A percentile compares a stretch with the other conserved stretches of the same genome.
Conservation (phyloP, 345 rosid genomes). For the Sapria himalayana region DNA sequence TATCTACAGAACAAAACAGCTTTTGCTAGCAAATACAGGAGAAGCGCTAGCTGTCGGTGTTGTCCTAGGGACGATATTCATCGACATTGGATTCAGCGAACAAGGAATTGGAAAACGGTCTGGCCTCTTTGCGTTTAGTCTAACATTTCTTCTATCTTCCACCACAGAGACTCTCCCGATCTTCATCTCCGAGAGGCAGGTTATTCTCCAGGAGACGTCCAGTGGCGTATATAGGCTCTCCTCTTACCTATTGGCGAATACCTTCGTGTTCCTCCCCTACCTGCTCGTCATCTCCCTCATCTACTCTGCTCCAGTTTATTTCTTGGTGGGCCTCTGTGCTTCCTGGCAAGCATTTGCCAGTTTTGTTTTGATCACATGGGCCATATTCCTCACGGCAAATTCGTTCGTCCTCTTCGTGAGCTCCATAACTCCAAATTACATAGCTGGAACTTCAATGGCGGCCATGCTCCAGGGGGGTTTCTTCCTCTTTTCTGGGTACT, state of each 20-base stretch:
- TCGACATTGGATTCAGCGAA: conserved; percentile 47
- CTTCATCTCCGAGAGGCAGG: conserved; percentile 77
- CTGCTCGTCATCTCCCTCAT: conserved; percentile 37
- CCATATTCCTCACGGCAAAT: conserved; percentile 62
- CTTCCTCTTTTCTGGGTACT: conserved; percentile 87
- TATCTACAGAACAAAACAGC: conserved; percentile 69
- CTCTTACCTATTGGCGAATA: conserved; percentile 60
- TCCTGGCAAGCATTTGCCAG: conserved; percentile 62
- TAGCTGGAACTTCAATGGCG: conserved; percentile 63
- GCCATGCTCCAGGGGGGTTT: conserved; percentile 52
- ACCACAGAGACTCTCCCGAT: conserved; percentile 88
- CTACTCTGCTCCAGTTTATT: conserved; percentile 55
- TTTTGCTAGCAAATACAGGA: conserved; percentile 51
- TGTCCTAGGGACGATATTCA: conserved; percentile 71
- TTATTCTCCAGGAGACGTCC: conserved; percentile 56
- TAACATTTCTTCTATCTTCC: conserved; percentile 82
- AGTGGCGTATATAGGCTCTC: conserved; percentile 74
- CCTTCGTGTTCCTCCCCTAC: conserved; percentile 75
- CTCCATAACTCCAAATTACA: conserved; percentile 82
- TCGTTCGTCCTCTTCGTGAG: conserved; percentile 76
- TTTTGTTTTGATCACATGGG: conserved; percentile 65
- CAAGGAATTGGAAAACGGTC: conserved; percentile 64
- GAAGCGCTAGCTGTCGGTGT: conserved; percentile 86
- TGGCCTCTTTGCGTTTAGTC: conserved; percentile 83
- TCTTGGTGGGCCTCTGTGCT: conserved; percentile 65